Evolutionary conservation across 1,284 basidiomycete species (phyloP).

Genomic region (Cryptococcus jaspeensis): DNA sequence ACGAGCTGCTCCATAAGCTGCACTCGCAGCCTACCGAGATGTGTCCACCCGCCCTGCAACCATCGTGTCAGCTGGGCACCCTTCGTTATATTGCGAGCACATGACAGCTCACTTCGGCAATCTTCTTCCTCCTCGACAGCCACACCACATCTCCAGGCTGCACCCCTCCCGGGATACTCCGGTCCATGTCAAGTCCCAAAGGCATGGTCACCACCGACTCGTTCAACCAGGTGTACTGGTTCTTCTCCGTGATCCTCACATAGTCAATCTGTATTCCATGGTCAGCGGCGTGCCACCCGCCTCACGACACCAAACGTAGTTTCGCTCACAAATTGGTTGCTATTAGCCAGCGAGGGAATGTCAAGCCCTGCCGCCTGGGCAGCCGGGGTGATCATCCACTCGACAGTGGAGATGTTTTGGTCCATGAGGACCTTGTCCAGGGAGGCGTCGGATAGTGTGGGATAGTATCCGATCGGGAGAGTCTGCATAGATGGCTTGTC

Average conservation of each 20-base stretch:
- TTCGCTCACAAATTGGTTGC: constrained; percentile 39
- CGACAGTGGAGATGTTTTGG: constrained; percentile 44
- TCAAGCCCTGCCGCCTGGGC: constrained; percentile 36
- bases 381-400: constrained; percentile 49
- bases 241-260: constrained; percentile 44
- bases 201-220: constrained; percentile 43
- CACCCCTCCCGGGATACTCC: constrained; percentile 38
- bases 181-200: constrained; percentile 39
- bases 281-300: neutral
- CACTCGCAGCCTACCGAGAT: constrained; percentile 71
- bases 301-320: neutral
- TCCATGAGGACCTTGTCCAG: constrained; percentile 49
- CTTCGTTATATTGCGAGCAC: constrained; percentile 14
- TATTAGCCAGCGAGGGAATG: constrained; percentile 28
- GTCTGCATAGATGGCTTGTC: constrained; percentile 25
- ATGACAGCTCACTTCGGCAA: constrained; percentile 52
- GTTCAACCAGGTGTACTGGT: constrained; percentile 39
- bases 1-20: constrained; percentile 63
- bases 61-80: neutral
- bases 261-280: constrained; percentile 33
- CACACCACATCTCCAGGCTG: constrained; percentile 57
- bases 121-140: constrained; percentile 55
- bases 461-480: constrained; percentile 51
- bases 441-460: constrained; percentile 42
- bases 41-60: constrained; percentile 74